Evolutionary conservation across 805 yeast genomes (phyloP).

Genomic region (Candida taoyuanica): DNA sequence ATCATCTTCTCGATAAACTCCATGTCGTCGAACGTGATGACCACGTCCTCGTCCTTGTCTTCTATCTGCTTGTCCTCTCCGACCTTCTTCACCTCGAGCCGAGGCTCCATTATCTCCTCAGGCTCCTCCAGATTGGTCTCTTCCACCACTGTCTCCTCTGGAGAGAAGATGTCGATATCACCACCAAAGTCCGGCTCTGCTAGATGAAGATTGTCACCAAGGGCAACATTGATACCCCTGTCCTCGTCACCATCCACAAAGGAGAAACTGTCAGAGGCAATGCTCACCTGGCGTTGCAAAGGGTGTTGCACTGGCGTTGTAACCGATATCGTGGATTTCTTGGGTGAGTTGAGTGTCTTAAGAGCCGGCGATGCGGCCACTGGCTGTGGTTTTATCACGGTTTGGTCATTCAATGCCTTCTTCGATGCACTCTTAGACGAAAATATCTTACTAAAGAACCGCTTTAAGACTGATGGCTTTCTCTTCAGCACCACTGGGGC

Average conservation of each 20-base stretch:
- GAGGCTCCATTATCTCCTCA: neutral
- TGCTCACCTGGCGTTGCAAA: constrained; percentile 5
- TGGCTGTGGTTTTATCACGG: neutral
- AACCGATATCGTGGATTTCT: neutral
- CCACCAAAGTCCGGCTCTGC: constrained; percentile 18
- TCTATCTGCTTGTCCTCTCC: constrained; percentile 6
- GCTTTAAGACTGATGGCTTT: constrained; percentile 21
- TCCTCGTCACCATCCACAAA: constrained; percentile 26
- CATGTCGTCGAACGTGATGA: constrained; percentile 29
- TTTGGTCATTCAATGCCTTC: neutral
- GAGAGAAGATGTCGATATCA: neutral
- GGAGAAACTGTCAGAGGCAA: constrained; percentile 18
- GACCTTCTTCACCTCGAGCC: constrained; percentile 2
- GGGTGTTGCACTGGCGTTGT: neutral
- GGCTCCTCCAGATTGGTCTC: neutral
- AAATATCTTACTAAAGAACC: constrained; percentile 20
- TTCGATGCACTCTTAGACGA: neutral
- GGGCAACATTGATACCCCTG: constrained; percentile 13
- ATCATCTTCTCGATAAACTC: constrained; percentile 36
- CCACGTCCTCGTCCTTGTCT: constrained; percentile 14
- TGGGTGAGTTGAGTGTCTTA: neutral
- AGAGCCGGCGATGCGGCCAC: constrained; percentile 5
- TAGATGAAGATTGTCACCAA: constrained; percentile 1
- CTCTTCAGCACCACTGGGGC: constrained; percentile 8
- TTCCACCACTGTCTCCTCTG: constrained; percentile 4